Evolutionary conservation across 1,284 basidiomycete genomes (phyloP), one percentile per base, ranked within the genome.

Genomic region (Hemileia vastatrix): DNA sequence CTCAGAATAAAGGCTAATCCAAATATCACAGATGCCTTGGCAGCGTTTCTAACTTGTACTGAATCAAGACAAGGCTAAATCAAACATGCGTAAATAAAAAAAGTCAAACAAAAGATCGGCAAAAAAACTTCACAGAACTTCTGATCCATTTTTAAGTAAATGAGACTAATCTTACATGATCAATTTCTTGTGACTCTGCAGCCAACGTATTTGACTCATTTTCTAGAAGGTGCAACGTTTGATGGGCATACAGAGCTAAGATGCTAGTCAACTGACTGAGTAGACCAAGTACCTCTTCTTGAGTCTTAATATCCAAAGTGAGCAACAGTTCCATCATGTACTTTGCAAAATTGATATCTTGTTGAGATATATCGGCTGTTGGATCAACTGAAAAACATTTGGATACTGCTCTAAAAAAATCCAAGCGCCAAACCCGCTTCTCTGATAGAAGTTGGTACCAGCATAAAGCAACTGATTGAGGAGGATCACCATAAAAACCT

Each of bases 271-370:
- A 81, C 57, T 83, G 82, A 67, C 86, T 86, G 70, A 96, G 83
- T 18, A 97, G 84, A 0, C 86, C 83, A 63, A 97, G 79, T 2
- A 87, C 84, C 78, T 98, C 95, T 74, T 99, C 95, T 71, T 87
- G 85, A 0, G 88, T 87, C 78, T 92, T 95, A 80, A 93, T 97
- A 53, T 96, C 91, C 63, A 99, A 83, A 1, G 85, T 80, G 0
- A 90, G 83, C 63, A 98, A 85, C 72, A 95, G 96, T 76, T 98
- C 95, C 0, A 90, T 87, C 80, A 97, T 86, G 77, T 90, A 99
- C 51, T 90, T 84, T 0, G 82, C 82, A 69, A 97, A 89, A 31
- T 86, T 83, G 31, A 91, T 80, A 68, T 91, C 86, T 64, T 86
- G 83, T 85, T 90, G 69, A n/a, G n/a, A n/a, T n/a, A n/a, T n/a